Conservation (phyloP, 192 early-diverging fungal species). For the Backusella westeae region DNA sequence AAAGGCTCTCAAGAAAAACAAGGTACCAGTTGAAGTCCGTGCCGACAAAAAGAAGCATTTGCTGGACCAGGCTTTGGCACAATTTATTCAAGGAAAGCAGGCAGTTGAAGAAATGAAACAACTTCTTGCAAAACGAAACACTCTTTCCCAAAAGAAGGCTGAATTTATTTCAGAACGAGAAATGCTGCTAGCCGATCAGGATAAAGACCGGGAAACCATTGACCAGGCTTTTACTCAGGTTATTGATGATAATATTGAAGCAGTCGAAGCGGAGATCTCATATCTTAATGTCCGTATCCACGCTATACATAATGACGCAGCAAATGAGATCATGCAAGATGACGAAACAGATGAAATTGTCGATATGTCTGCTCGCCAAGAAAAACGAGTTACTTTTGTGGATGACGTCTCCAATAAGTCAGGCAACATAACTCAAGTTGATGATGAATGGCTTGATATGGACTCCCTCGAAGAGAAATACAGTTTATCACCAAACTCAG, state of each 20-base stretch:
- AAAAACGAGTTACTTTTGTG: constrained; percentile 34
- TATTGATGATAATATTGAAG: constrained; percentile 52
- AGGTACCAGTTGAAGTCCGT: constrained; percentile 14
- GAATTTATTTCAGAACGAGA: constrained; percentile 49
- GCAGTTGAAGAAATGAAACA: constrained; percentile 46
- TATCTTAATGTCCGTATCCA: constrained; percentile 50
- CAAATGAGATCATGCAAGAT: constrained; percentile 23
- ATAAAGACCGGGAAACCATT: not conserved
- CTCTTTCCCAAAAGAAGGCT: constrained; percentile 40
- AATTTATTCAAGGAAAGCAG: constrained; percentile 50
- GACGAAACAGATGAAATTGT: constrained; percentile 11
- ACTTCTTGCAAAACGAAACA: constrained; percentile 41
- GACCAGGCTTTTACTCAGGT: constrained; percentile 36
- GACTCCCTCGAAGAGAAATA: constrained; percentile 27
- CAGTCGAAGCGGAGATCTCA: constrained; percentile 49
- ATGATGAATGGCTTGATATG: constrained; percentile 28
- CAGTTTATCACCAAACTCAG: constrained; percentile 32
- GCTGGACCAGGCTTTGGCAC: constrained; percentile 45
- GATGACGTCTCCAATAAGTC: constrained; percentile 13
- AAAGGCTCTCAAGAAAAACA: not conserved
- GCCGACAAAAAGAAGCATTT: constrained; percentile 49
- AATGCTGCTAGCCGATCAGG: constrained; percentile 30
- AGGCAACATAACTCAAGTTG: not conserved
- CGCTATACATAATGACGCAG: constrained; percentile 48
- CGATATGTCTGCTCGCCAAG: constrained; percentile 14